Evolutionary conservation across 2,329 filamentous ascomycete genomes (phyloP).

Genomic region (Clonostachys byssicola): DNA sequence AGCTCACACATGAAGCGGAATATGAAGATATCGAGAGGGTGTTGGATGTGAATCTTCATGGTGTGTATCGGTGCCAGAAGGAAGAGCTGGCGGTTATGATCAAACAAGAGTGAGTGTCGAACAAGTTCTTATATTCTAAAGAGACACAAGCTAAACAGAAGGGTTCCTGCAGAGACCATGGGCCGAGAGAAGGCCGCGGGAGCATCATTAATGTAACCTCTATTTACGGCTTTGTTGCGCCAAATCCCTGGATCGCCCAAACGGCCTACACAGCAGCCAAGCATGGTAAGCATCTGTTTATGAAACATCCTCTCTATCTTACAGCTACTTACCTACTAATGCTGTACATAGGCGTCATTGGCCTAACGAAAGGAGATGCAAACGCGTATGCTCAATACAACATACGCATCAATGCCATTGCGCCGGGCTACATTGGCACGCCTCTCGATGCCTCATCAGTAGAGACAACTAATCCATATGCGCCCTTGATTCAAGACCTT

Average conservation of each 20-base stretch:
- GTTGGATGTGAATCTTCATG: constrained; percentile 48
- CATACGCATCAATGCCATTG: constrained; percentile 5
- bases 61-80: constrained; percentile 52
- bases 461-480: too few relatives aligned
- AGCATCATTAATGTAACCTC: constrained; percentile 50
- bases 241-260: constrained; percentile 23
- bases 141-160: neutral
- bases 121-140: neutral
- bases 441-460: neutral
- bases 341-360: constrained; percentile 3
- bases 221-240: constrained; percentile 42
- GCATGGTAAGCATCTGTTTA: constrained; percentile 27
- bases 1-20: constrained; percentile 36
- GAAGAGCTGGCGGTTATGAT: constrained; percentile 48
- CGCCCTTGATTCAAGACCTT: neutral
- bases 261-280: constrained; percentile 47
- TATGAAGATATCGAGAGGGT: constrained; percentile 44
- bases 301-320: neutral
- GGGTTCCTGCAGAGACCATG: constrained; percentile 18
- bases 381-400: constrained; percentile 2
- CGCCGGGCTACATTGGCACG: constrained; percentile 3
- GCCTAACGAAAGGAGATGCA: constrained; percentile 4
- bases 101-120: constrained; percentile 33
- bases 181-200: constrained; percentile 35
- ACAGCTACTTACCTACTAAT: neutral